Base-by-base conservation (phyloP, 1,284 basidiomycete genomes). In the Pseudozyma sp. region DNA sequence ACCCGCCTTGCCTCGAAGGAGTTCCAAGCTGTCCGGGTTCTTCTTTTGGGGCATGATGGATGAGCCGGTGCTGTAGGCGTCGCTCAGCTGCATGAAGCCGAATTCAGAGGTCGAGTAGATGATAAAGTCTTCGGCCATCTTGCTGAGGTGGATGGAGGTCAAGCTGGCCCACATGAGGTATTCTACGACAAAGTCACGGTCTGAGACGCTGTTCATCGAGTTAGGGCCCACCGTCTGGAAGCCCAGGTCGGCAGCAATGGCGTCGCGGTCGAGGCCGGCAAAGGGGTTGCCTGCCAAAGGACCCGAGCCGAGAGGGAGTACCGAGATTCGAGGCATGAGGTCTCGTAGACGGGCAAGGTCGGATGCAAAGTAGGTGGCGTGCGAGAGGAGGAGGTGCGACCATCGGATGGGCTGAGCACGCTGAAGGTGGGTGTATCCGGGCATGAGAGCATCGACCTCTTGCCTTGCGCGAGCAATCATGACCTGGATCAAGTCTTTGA, bases 31-130 rank as follows among this genome's bases (percentile, higher is more conserved):
- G 85, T 98, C 96, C 17, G 97, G 94, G 85, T 99, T 99, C 87
- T 99, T 98, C 88, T 99, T 98, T 85, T 99, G 96, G 2, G 96
- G 96, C 96, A 99, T 99, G 84, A 99, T 98, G 73, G 94, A 97
- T 43, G 95, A 97, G 11, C 96, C 96, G 37, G 96, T 99, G 85
- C 94, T 94, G 86, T 98, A 99, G 4, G 96, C 96, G 86, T 99
- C 96, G 82, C 92, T 95, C 77, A 98, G 86, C 40, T 91, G 90
- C 68, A 98, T 88, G 84, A 98, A 99, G 11, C 94, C 94, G 84
- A 98, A 99, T 86, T 98, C 96, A 57, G 94, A 92, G 16, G 93
- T 93, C 16, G 94, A 97, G 86, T 98, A 98, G 70, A 99, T 90
- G 86, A 99, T 93, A 78, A 99, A 86, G 85, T 99, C 96, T 85